Conservation (phyloP, 805 yeast species). For the Candida coquimbonensis region DNA sequence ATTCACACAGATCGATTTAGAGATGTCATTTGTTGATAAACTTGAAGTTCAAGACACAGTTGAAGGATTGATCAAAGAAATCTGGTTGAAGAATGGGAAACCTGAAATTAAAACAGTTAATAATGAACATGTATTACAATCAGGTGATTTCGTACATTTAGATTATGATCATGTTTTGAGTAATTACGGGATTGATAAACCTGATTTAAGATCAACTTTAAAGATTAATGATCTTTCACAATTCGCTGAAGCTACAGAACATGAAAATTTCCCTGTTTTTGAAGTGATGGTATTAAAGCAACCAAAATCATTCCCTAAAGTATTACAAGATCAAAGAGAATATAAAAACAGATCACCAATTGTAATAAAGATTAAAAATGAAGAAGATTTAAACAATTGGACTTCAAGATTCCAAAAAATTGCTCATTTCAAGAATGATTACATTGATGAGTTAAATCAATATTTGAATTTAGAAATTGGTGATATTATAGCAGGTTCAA, state of each 20-base stretch:
- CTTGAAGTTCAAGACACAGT: slow-evolving; percentile 62
- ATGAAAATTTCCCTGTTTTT: slow-evolving; percentile 53
- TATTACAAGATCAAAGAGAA: slow-evolving; percentile 32
- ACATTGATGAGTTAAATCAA: not conserved
- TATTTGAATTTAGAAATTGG: slow-evolving; percentile 47
- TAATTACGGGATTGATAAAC: slow-evolving; percentile 87
- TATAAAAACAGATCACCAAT: slow-evolving; percentile 56
- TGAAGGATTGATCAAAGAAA: slow-evolving; percentile 43
- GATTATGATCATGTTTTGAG: slow-evolving; percentile 64
- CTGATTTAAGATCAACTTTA: slow-evolving; percentile 69
- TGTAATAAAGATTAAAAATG: slow-evolving; percentile 41
- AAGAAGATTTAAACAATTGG: slow-evolving; percentile 40
- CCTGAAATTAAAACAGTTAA: slow-evolving; percentile 22
- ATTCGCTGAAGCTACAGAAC: slow-evolving; percentile 25
- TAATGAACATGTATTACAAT: slow-evolving; percentile 10
- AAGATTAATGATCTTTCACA: slow-evolving; percentile 19
- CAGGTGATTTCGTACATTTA: slow-evolving; percentile 34
- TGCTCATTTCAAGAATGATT: slow-evolving; percentile 26
- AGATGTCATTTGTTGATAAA: slow-evolving; percentile 75
- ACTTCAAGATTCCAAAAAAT: slow-evolving; percentile 23
- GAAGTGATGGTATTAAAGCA: slow-evolving; percentile 59
- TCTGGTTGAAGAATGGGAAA: slow-evolving; percentile 47
- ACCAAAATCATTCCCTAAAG: slow-evolving; percentile 26
- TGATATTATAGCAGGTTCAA: slow-evolving; percentile 72
- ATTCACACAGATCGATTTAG: slow-evolving; percentile 94